Percentiles rank a stretch among this genome's conserved stretches.
Evolutionary conservation across 2,329 filamentous ascomycete genomes (phyloP).

Genomic region (Clonostachys sp.): DNA sequence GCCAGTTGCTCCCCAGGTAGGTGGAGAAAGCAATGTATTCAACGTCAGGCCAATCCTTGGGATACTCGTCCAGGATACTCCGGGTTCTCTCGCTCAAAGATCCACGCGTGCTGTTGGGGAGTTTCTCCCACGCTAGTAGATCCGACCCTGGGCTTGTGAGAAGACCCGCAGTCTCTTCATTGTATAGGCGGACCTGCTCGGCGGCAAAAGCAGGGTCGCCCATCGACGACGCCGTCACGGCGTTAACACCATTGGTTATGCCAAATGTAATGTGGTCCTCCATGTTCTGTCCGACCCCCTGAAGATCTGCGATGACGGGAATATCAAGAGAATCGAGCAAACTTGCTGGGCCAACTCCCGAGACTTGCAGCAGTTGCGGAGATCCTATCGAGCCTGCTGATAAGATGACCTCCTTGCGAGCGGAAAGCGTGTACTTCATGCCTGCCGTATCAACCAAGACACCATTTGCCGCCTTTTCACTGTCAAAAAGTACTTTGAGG

Average conservation of each 20-base stretch:
- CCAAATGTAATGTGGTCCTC: conserved; percentile 60
- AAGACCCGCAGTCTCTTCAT: not conserved
- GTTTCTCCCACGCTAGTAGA: conserved; percentile 1
- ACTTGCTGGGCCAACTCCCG: conserved; percentile 23
- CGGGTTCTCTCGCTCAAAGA: not conserved
- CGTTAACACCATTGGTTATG: conserved; percentile 22
- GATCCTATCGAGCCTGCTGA: conserved; percentile 22
- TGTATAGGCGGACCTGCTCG: not conserved
- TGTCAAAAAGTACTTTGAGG: conserved; percentile 36
- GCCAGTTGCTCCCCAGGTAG: conserved; percentile 6
- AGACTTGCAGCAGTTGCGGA: conserved; percentile 27
- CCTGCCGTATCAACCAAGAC: conserved; percentile 6
- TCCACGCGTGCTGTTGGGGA: not conserved
- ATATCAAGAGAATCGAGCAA: conserved; percentile 33
- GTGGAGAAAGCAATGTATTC: conserved; percentile 2
- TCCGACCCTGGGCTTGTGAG: conserved; percentile 2
- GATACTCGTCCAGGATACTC: not conserved
- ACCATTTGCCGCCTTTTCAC: conserved; percentile 7
- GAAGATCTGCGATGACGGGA: conserved; percentile 42
- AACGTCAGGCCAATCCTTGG: conserved; percentile 5
- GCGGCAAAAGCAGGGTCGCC: not conserved
- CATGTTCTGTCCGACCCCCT: conserved; percentile 72
- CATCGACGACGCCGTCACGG: not conserved
- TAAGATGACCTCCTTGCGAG: conserved; percentile 3
- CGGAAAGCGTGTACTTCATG: conserved; percentile 6